Evolutionary conservation across 73 alveolate species (phyloP), one percentile per base, ranked within the genome.

Genomic region (Urostyla sp.): DNA sequence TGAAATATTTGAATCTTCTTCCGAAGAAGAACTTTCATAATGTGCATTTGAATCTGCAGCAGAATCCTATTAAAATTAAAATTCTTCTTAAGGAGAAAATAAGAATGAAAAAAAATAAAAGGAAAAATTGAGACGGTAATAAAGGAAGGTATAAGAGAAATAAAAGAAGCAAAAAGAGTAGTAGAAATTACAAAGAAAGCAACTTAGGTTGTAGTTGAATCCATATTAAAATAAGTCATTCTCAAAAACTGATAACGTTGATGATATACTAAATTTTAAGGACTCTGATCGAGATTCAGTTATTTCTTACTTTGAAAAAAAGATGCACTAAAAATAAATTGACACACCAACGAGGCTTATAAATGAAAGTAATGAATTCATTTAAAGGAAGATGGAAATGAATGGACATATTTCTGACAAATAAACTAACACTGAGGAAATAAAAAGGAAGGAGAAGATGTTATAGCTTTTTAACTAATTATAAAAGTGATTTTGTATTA

Each of bases 11-110:
- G 83, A 69, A 23, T 69, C 83, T 2, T 69, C 83, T 11, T 69
- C 83, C 27, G 83, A 69, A 27, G 83, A 69, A 6, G 83, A 69
- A 35, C 45, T 46, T 3, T 24, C 57, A 10, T 34, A 69, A 69
- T 45, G 83, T 27, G 72, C 83, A 5, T 69, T 37, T 48, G 83
- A 69, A 45, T 69, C 83, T 2, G 83, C 83, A 10, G 83, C 83
- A 13, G 67, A 69, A 20, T 69, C 83, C 5, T 69, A 37, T 32
- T 69, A 45, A 32, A 69, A 49, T 31, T n/a, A 45, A 46, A 69
- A 69, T 27, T 46, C 44, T 21, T 67, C 72, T 11, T 67, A 69
- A 20, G 49, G 18, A 46, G 72, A 69, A 28, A 31, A 31, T 8
- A 49, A 69, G 5, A 69, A 49, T n/a, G 83, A 69, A 7, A 6